These are phyloP conservation scores for Aspergillus sp. DNA, from an alignment of 2,329 filamentous ascomycete species.

Conservation along the genomic window DNA sequence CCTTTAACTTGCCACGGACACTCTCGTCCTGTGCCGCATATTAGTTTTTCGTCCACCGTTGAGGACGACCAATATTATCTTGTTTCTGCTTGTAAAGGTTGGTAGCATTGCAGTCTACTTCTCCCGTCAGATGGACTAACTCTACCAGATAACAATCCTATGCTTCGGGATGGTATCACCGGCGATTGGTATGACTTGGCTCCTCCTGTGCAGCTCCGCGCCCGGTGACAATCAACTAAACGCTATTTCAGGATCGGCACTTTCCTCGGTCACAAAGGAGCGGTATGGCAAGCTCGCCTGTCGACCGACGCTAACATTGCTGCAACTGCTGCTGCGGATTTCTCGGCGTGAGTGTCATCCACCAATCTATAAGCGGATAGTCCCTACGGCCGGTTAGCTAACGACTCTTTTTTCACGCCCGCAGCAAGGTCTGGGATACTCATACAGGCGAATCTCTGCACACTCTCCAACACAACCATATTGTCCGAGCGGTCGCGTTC, in stretches of 20 bases:
- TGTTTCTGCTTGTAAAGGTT: conserved; percentile 90
- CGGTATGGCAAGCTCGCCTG: conserved; percentile 92
- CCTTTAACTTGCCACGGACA: conserved; percentile 93
- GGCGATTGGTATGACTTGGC: conserved; percentile 73
- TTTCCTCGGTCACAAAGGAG: conserved; percentile 96
- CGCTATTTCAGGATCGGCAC: conserved; percentile 73
- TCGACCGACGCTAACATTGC: conserved; percentile 85
- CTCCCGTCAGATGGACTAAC: not conserved
- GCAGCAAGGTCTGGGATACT: conserved; percentile 93
- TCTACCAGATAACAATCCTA: conserved; percentile 83
- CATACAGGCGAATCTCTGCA: conserved; percentile 86
- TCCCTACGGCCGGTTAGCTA: not conserved
- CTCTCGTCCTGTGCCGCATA: conserved; percentile 85
- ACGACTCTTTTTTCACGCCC: not conserved
- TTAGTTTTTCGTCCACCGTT: conserved; percentile 81
- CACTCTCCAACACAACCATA: conserved; percentile 88
- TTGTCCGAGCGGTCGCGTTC: conserved; percentile 91
- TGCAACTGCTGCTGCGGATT: conserved; percentile 92
- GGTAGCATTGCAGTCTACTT: not conserved
- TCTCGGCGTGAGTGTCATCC: conserved; percentile 71
- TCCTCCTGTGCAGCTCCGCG: not conserved
- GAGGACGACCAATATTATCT: conserved; percentile 86
- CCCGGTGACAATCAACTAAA: not conserved
- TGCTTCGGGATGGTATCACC: conserved; percentile 94
- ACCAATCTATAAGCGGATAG: not conserved